Conservation (phyloP, 306 rosid genomes). For the Gillenia trifoliata region DNA sequence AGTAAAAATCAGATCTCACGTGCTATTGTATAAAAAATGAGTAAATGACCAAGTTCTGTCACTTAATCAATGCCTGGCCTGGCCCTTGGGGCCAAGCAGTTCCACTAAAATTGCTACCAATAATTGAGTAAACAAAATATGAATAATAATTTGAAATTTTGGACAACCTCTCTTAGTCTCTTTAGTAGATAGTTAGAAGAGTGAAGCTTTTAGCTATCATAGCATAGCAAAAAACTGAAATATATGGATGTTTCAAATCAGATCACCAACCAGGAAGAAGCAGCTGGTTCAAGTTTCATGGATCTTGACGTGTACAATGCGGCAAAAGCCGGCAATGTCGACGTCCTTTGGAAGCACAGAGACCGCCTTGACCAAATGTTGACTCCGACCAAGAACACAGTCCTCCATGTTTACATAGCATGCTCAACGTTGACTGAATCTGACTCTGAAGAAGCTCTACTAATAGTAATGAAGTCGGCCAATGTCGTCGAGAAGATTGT, state of each 20-base stretch:
- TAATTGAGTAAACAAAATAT: not conserved
- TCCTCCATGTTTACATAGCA: not conserved
- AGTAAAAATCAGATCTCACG: too few species aligned
- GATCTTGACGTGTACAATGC: not conserved
- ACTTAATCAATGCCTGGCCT: too few species aligned
- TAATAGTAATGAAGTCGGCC: not conserved
- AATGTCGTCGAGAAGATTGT: not conserved
- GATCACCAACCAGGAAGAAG: not conserved
- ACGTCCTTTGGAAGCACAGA: not conserved
- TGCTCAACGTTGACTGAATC: too few species aligned
- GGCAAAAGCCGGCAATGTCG: not conserved
- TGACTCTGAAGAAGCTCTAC: too few species aligned
- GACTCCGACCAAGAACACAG: conserved; percentile 11
- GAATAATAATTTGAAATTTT: not conserved
- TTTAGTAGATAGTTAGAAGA: not conserved
- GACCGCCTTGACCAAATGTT: not conserved
- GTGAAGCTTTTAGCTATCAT: not conserved
- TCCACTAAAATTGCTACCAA: not conserved
- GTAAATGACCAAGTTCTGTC: too few species aligned
- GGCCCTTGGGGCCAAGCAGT: too few species aligned
- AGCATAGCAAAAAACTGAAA: not conserved
- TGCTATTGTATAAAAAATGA: too few species aligned
- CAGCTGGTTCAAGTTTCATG: not conserved
- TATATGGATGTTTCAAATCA: not conserved
- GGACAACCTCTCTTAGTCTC: not conserved